Conservation (phyloP, 2,329 filamentous ascomycete genomes). For the Pseudocercospora ulei region DNA sequence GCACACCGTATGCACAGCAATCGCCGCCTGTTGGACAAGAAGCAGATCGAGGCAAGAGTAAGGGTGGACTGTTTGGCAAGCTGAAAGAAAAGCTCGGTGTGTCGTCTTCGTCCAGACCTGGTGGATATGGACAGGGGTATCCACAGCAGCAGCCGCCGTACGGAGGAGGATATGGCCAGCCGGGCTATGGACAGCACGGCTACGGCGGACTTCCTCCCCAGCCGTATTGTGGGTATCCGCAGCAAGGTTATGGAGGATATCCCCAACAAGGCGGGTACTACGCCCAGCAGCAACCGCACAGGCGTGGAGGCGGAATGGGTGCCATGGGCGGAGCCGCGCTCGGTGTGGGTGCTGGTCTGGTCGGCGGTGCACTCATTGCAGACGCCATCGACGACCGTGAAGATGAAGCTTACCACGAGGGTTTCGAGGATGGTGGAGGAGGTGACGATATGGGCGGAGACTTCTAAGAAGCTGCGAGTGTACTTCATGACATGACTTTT, state of each 20-base stretch:
- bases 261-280: constrained; percentile 25
- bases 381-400: constrained; percentile 50
- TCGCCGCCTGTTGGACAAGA: constrained; percentile 15
- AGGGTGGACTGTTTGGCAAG: constrained; percentile 44
- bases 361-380: constrained; percentile 67
- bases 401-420: constrained; percentile 44
- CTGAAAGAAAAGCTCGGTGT: constrained; percentile 42
- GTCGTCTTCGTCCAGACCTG: constrained; percentile 22
- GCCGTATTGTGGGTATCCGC: constrained; percentile 30
- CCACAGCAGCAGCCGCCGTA: constrained; percentile 31
- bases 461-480: constrained; percentile 12
- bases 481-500: no score
- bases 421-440: constrained; percentile 36
- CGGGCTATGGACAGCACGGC: constrained; percentile 25
- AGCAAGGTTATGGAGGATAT: constrained; percentile 35
- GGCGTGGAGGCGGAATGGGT: constrained; percentile 50
- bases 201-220: constrained; percentile 33
- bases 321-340: constrained; percentile 63
- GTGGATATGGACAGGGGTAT: constrained; percentile 30
- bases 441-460: constrained; percentile 29
- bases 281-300: constrained; percentile 38
- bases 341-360: constrained; percentile 68
- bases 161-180: constrained; percentile 33
- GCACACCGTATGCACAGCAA: constrained; percentile 24
- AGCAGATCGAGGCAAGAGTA: constrained; percentile 37